Conservation (phyloP, 148 eudicot species). For the Tetragonia tetragonoides region DNA sequence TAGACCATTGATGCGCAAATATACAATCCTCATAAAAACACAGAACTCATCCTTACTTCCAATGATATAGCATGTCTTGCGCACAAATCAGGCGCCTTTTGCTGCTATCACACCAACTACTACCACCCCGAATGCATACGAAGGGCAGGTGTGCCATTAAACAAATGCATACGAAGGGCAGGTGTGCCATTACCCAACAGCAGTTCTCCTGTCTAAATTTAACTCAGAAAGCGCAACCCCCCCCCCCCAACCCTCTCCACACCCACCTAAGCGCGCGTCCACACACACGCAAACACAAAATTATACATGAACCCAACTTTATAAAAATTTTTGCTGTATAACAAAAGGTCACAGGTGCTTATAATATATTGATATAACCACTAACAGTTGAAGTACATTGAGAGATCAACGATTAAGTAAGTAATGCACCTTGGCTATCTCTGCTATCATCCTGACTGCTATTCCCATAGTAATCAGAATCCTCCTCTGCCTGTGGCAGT, state of each 20-base stretch:
- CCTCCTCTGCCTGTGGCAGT: constrained; percentile 78
- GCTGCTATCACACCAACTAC: not conserved
- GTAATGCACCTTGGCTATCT: constrained; percentile 61
- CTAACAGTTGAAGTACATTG: not conserved
- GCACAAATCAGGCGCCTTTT: too few species aligned
- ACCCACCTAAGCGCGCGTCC: too few species aligned
- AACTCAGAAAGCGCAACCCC: not conserved
- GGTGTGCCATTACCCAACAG: not conserved
- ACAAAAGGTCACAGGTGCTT: too few species aligned
- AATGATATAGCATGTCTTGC: too few species aligned
- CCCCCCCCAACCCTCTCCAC: too few species aligned
- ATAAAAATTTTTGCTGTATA: too few species aligned
- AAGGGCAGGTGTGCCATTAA: not conserved
- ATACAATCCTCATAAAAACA: too few species aligned
- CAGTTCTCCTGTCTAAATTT: not conserved
- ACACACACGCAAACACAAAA: not conserved
- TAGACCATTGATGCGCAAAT: too few species aligned
- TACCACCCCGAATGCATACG: not conserved
- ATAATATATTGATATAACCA: not conserved
- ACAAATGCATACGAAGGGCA: not conserved
- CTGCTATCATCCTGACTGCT: constrained; percentile 96
- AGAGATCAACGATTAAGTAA: not conserved
- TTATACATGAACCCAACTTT: too few species aligned
- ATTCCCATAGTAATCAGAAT: constrained; percentile 73
- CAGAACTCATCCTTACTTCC: not conserved